Evolutionary conservation across 345 rosid genomes (phyloP).

Genomic region (Isatis tinctoria): DNA sequence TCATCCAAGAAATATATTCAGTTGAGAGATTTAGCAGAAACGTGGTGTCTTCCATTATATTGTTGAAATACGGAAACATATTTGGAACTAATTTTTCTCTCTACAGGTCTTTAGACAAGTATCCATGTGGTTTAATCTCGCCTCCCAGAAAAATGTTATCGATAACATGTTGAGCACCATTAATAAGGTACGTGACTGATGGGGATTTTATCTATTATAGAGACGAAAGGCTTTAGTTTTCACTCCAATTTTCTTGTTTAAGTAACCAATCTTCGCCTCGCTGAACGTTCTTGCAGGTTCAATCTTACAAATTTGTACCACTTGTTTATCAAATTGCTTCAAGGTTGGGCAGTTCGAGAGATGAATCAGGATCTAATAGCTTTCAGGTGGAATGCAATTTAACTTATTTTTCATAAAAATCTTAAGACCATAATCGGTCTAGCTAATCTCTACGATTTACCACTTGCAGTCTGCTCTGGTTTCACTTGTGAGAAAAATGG

Average conservation of each 20-base stretch:
- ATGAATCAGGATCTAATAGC: slow-evolving; percentile 52
- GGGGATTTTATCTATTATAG: slow-evolving; percentile 2
- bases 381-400: slow-evolving; percentile 62
- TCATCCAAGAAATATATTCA: neutral
- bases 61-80: neutral
- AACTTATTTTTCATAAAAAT: slow-evolving; percentile 1
- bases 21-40: slow-evolving; percentile 4
- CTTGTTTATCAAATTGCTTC: slow-evolving; percentile 96
- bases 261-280: neutral
- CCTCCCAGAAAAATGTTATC: slow-evolving; percentile 64
- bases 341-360: slow-evolving; percentile 85
- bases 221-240: neutral
- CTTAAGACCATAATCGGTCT: slow-evolving; percentile 8
- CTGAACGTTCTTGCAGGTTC: slow-evolving; percentile 53
- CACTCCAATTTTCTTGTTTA: neutral
- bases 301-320: slow-evolving; percentile 87
- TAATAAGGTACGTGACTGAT: slow-evolving; percentile 50
- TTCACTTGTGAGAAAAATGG: slow-evolving; percentile 94
- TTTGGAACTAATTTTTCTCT: slow-evolving; percentile 11
- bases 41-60: neutral
- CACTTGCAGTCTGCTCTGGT: slow-evolving; percentile 76
- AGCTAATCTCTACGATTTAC: slow-evolving; percentile 30
- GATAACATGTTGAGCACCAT: slow-evolving; percentile 68
- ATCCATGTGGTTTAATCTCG: slow-evolving; percentile 86
- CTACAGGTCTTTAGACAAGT: slow-evolving; percentile 82